Percentiles rank a stretch among this genome's conserved stretches.
Evolutionary conservation across 2,329 filamentous ascomycete species (phyloP).

Genomic region (Trichoderma asperellum): DNA sequence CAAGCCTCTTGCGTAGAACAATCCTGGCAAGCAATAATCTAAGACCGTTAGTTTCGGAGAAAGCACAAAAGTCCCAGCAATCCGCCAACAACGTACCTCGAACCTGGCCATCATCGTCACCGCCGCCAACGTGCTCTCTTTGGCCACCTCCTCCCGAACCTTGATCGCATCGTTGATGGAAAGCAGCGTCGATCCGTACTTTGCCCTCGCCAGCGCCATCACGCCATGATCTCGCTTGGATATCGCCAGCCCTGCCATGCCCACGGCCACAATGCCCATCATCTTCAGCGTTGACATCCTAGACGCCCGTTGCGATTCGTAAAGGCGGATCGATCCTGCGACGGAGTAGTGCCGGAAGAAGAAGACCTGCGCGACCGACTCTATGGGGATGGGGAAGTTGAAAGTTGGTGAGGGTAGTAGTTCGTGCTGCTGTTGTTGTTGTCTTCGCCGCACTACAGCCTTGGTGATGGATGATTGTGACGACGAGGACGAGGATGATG

Average conservation of each 20-base stretch:
- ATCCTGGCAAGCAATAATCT: constrained; percentile 18
- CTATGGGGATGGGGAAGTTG: not conserved
- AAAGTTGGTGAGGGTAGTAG: not conserved
- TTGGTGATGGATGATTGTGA: too few species aligned
- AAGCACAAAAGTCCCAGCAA: not conserved
- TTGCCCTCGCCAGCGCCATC: constrained; percentile 1
- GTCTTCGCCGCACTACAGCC: not conserved
- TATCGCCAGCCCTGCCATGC: not conserved
- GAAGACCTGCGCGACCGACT: constrained; percentile 11
- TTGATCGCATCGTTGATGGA: not conserved
- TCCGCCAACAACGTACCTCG: not conserved
- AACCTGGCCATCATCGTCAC: constrained; percentile 3
- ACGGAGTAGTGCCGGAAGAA: constrained; percentile 9
- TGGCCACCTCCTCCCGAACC: not conserved
- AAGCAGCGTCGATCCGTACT: constrained; percentile 6
- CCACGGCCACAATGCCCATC: constrained; percentile 11
- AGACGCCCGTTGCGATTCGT: not conserved
- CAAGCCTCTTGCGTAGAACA: not conserved
- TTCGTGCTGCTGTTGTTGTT: not conserved
- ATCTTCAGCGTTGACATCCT: not conserved
- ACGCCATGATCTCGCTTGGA: not conserved
- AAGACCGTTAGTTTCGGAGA: not conserved
- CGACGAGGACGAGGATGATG: not conserved
- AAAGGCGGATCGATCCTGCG: not conserved
- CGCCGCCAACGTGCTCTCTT: not conserved